Evolutionary conservation across 257 asterid species (phyloP).

Genomic region (Salvia hispanica): DNA sequence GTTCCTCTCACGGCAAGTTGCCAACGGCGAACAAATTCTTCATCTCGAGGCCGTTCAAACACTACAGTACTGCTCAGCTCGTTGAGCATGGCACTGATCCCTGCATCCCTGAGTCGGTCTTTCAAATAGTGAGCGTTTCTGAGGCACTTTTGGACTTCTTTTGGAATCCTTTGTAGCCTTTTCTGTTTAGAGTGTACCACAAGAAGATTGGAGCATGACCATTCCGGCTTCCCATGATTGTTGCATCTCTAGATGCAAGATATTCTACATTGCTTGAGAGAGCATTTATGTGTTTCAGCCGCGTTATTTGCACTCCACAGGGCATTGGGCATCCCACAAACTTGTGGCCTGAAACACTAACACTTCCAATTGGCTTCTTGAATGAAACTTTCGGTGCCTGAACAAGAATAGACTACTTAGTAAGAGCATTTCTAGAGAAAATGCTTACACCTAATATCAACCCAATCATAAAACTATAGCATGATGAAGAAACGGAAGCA

Average conservation of each 20-base stretch:
- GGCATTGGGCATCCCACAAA: conserved; percentile 99
- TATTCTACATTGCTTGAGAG: conserved; percentile 90
- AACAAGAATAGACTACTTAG: conserved; percentile 27
- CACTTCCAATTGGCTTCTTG: conserved; percentile 96
- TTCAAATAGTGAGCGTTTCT: conserved; percentile 90
- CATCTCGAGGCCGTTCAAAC: conserved; percentile 89
- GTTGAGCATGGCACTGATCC: conserved; percentile 86
- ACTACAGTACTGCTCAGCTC: conserved; percentile 97
- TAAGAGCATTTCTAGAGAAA: conserved; percentile 5
- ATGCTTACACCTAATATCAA: neutral
- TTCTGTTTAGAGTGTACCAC: conserved; percentile 89
- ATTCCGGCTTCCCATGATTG: conserved; percentile 97
- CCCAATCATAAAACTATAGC: neutral
- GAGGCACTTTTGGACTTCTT: conserved; percentile 93
- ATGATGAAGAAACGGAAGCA: neutral
- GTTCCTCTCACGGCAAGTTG: conserved; percentile 91
- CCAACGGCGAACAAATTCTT: conserved; percentile 89
- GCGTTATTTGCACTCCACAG: conserved; percentile 88
- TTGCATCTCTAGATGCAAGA: conserved; percentile 97
- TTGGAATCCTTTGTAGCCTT: conserved; percentile 93
- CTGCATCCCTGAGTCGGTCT: conserved; percentile 68
- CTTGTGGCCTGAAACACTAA: conserved; percentile 96
- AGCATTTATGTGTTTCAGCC: conserved; percentile 65
- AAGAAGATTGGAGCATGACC: conserved; percentile 97
- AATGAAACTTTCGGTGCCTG: conserved; percentile 94